Evolutionary conservation across 2,329 filamentous ascomycete genomes (phyloP).

Genomic region (Dactylellina parvicollis): DNA sequence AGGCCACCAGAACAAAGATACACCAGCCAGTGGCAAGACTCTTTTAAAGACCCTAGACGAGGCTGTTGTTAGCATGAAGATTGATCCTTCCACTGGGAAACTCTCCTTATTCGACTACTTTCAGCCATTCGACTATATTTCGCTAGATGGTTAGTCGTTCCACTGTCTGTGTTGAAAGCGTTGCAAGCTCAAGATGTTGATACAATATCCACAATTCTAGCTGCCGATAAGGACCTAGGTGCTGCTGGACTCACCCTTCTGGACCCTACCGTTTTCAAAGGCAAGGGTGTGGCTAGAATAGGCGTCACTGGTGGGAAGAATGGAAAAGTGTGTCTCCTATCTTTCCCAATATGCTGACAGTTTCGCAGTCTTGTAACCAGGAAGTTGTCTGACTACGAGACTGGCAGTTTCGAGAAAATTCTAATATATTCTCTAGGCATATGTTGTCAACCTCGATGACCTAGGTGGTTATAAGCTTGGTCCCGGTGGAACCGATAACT

Average conservation of each 20-base stretch:
- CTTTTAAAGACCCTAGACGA: constrained; percentile 63
- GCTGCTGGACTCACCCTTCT: constrained; percentile 63
- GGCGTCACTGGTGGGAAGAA: constrained; percentile 67
- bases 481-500: constrained; percentile 60
- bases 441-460: constrained; percentile 62
- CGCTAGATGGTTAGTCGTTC: constrained; percentile 59
- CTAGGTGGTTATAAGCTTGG: constrained; percentile 63
- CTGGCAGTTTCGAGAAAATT: no score
- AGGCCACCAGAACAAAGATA: constrained; percentile 60
- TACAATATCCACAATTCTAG: constrained; percentile 53
- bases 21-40: constrained; percentile 60
- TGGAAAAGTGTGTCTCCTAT: constrained; percentile 60
- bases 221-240: constrained; percentile 67
- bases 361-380: no score
- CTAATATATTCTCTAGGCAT: constrained; percentile 57
- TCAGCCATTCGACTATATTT: constrained; percentile 67
- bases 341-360: neutral
- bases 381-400: no score
- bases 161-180: neutral
- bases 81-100: constrained; percentile 60
- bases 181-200: neutral
- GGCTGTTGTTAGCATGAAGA: constrained; percentile 62
- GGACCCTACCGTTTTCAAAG: constrained; percentile 63
- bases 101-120: constrained; percentile 67
- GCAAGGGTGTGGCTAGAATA: constrained; percentile 64